These are phyloP conservation scores for Ilex paraguariensis DNA, from an alignment of 305 asterid genomes.

Conservation along the genomic window DNA sequence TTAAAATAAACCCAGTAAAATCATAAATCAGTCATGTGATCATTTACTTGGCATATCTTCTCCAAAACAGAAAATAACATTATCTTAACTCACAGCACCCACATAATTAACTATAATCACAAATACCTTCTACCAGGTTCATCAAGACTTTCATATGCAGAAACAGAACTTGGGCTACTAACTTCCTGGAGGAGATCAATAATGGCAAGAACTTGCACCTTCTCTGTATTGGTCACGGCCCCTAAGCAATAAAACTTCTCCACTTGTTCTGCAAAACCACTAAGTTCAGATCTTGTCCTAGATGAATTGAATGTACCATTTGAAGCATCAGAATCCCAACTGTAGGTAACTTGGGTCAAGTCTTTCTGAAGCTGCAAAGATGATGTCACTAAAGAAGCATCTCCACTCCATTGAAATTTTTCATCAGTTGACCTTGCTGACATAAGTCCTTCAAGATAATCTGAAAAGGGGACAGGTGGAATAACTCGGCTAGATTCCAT, in stretches of 20 bases:
- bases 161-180: conserved; percentile 44
- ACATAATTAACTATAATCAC: not conserved
- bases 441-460: conserved; percentile 67
- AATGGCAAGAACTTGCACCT: conserved; percentile 74
- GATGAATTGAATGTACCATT: conserved; percentile 32
- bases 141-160: conserved; percentile 92
- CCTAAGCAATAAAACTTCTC: conserved; percentile 43
- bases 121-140: conserved; percentile 89
- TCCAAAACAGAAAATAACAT: not conserved
- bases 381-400: conserved; percentile 9
- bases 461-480: conserved; percentile 64
- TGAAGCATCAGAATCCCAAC: conserved; percentile 40
- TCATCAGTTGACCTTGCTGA: conserved; percentile 46
- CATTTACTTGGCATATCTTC: not conserved
- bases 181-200: conserved; percentile 76
- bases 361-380: conserved; percentile 48
- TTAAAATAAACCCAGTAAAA: not conserved
- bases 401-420: conserved; percentile 61
- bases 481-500: conserved; percentile 31
- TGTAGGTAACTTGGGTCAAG: conserved; percentile 29
- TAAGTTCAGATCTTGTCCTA: conserved; percentile 54
- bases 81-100: not conserved
- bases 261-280: conserved; percentile 54
- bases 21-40: not conserved
- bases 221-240: conserved; percentile 47